A percentile compares a stretch with the other conserved stretches of the same genome.
These are phyloP conservation scores for Endocalyx cinctus DNA, from an alignment of 2,329 filamentous ascomycete species.

Conservation along the genomic window DNA sequence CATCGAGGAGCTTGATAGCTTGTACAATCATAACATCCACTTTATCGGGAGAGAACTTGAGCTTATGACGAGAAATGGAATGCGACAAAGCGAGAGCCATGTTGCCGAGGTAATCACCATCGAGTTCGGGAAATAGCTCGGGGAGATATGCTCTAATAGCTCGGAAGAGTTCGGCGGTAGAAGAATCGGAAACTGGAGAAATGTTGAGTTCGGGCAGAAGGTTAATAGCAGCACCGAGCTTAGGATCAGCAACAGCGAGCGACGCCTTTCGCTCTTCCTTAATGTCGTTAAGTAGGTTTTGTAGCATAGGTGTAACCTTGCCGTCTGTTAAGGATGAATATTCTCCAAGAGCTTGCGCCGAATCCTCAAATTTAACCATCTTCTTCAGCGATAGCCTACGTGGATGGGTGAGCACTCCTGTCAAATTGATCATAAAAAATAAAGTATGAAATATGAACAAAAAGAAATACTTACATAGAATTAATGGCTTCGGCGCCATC, in stretches of 20 bases:
- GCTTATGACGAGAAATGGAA: conserved; percentile 92
- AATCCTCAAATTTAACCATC: conserved; percentile 96
- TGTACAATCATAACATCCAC: conserved; percentile 99
- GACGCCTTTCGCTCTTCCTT: conserved; percentile 98
- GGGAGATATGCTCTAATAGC: conserved; percentile 88
- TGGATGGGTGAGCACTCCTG: conserved; percentile 4
- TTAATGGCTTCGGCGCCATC: conserved; percentile 79
- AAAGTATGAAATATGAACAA: not conserved
- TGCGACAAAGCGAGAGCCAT: conserved; percentile 97
- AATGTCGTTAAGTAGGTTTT: conserved; percentile 77
- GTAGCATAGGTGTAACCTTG: conserved; percentile 86
- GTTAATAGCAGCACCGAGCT: conserved; percentile 86
- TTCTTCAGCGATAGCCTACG: conserved; percentile 86
- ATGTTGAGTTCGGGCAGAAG: conserved; percentile 87
- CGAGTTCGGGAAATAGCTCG: conserved; percentile 83
- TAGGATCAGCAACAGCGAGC: conserved; percentile 87
- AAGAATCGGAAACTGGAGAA: conserved; percentile 73
- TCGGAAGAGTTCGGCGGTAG: conserved; percentile 85
- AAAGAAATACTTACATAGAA: conserved; percentile 63
- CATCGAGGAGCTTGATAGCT: conserved; percentile 88
- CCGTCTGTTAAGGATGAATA: conserved; percentile 84
- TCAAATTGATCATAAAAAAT: too few relatives aligned
- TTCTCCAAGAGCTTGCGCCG: conserved; percentile 84
- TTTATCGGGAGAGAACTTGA: conserved; percentile 98
- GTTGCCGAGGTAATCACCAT: conserved; percentile 80